Conservation (phyloP, 2,329 filamentous ascomycete species). For the Fusarium temperatum region DNA sequence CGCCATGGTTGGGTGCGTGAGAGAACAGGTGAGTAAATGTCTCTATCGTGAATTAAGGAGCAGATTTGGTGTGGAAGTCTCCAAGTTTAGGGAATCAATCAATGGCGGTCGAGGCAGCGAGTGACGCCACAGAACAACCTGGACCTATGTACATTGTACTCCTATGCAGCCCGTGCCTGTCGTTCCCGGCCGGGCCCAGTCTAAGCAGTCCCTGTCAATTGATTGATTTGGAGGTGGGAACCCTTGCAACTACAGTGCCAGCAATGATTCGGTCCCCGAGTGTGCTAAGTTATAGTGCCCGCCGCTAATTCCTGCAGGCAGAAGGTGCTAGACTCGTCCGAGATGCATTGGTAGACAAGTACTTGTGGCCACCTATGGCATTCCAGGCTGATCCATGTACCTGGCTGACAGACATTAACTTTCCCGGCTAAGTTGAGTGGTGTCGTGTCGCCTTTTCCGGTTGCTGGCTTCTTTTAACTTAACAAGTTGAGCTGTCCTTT, state of each 20-base stretch:
- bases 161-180: background rate
- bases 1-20: conserved; percentile 21
- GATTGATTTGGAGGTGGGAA: background rate
- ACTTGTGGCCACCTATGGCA: conserved; percentile 24
- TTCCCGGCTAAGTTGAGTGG: conserved; percentile 16
- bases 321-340: background rate
- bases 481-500: conserved; percentile 37
- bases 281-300: conserved; percentile 32
- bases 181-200: background rate
- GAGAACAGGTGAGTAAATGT: background rate
- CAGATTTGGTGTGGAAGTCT: background rate
- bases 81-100: background rate
- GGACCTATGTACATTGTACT: background rate
- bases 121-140: conserved; percentile 25
- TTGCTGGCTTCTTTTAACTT: conserved; percentile 30
- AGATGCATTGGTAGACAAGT: conserved; percentile 15
- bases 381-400: background rate
- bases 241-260: background rate
- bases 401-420: conserved; percentile 31
- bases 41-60: background rate
- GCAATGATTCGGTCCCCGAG: conserved; percentile 5
- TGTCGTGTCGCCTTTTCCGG: conserved; percentile 11
- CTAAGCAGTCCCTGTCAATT: background rate
- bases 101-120: conserved; percentile 1
- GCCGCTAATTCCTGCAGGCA: conserved; percentile 28